Base-by-base conservation (phyloP, 139 green algal genomes). In the Spirogloea muscicola region DNA sequence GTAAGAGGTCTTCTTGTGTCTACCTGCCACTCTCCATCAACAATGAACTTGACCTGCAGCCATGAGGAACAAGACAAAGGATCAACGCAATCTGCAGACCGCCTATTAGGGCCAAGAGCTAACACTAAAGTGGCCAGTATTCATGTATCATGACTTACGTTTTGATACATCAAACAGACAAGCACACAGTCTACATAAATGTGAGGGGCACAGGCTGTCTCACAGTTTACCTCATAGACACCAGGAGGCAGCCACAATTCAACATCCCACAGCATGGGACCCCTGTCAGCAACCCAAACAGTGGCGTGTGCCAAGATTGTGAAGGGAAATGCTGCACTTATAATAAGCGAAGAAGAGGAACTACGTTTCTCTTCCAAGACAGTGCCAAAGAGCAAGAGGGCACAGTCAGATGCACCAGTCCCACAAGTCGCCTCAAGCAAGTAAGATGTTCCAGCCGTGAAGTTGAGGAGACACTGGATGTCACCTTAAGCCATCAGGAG, bases 11-110 rank as follows among this genome's bases (percentile, higher is more conserved):
- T 34, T n/a, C 68, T 16, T 41, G 34, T 18, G 42, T 76, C 68
- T 1, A 76, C 27, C 57, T 33, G 25, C 68, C 68, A 76, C 16
- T 27, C 37, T 36, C 68, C 68, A 29, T 76, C 68, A 40, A 76
- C 58, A 61, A 76, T 61, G 9, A 76, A 76, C 49, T 76, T 76
- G 21, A 76, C 68, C 68, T 76, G 68, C 6, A 61, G 51, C 51
- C 13, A 36, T 21, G 13, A 21, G 33, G 13, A 25, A 9, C 21
- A 25, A 9, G 21, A 25, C 51, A 25, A n/a, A 33, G 13, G 6
- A 25, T 29, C 16, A 6, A 61, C 6, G 21, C 7, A 61, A 37
- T 13, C 16, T 69, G 16, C n/a, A 63, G 6, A 39, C 41, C 44
- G 31, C n/a, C 6, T 16, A 9, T 52, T 46, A 5, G 43, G 5